Percentiles rank a stretch among this genome's conserved stretches.
phyloP scores from a whole-genome alignment of 2,329 filamentous ascomycete genomes.

The Fusarium tanahbumbuense region DNA sequence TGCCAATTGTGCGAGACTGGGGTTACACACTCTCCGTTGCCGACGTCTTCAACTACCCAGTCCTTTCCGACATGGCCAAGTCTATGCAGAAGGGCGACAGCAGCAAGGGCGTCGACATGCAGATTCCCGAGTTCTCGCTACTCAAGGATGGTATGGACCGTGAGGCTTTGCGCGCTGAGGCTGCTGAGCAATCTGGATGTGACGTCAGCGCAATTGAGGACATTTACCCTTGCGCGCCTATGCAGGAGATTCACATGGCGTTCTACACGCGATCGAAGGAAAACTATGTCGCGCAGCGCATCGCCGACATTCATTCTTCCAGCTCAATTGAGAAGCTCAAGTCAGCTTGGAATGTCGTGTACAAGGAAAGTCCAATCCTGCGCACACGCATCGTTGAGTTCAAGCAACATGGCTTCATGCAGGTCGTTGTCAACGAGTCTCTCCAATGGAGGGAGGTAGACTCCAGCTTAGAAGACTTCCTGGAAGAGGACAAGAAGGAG shows the following conservation, averaged over 20 bases:
- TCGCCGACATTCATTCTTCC: slow-evolving; percentile 54
- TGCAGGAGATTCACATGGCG: slow-evolving; percentile 65
- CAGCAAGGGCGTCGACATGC: slow-evolving; percentile 37
- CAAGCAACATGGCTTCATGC: slow-evolving; percentile 54
- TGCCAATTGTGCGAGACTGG: slow-evolving; percentile 54
- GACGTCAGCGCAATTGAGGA: slow-evolving; percentile 56
- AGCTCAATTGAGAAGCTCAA: slow-evolving; percentile 52
- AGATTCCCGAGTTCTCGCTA: slow-evolving; percentile 54
- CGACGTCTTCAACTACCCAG: slow-evolving; percentile 58
- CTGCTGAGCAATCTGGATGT: slow-evolving; percentile 48
- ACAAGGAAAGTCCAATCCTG: slow-evolving; percentile 54
- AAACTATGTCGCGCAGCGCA: slow-evolving; percentile 62
- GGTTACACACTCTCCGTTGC: slow-evolving; percentile 58
- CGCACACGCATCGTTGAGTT: slow-evolving; percentile 62
- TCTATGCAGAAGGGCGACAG: slow-evolving; percentile 41
- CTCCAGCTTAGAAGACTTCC: slow-evolving; percentile 52
- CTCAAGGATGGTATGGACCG: slow-evolving; percentile 48
- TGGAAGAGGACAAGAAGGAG: slow-evolving; percentile 54
- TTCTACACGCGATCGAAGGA: slow-evolving; percentile 61
- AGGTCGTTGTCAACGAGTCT: slow-evolving; percentile 58
- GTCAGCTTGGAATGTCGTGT: slow-evolving; percentile 55
- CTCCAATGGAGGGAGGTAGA: slow-evolving; percentile 49
- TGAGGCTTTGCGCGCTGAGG: slow-evolving; percentile 49
- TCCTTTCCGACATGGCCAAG: slow-evolving; percentile 58
- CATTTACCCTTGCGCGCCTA: slow-evolving; percentile 64